A percentile compares a stretch with the other conserved stretches of the same genome.
These are phyloP conservation scores for Sclerotinia spermophila DNA, from an alignment of 2,329 filamentous ascomycete species.

Conservation along the genomic window DNA sequence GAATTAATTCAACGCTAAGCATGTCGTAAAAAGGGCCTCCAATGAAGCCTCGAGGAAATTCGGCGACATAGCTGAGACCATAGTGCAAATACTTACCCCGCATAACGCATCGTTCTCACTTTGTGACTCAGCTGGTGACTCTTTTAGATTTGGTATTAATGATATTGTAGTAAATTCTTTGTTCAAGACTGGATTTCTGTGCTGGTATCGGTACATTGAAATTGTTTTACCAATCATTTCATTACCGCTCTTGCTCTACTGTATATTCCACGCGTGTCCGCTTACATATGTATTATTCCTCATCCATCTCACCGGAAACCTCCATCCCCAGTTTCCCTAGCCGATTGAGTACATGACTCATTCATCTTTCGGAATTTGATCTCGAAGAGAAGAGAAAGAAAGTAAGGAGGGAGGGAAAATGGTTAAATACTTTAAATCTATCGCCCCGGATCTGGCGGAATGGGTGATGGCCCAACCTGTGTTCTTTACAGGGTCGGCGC, in stretches of 20 bases:
- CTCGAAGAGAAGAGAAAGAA: neutral
- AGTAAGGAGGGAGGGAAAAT: neutral
- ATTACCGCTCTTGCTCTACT: neutral
- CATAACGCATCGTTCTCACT: neutral
- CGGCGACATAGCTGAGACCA: neutral
- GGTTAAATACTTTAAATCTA: conserved; percentile 43
- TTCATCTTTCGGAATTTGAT: neutral
- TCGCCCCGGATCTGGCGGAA: conserved; percentile 52
- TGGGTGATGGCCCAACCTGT: conserved; percentile 67
- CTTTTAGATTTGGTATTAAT: neutral
- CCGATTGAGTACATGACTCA: too few species aligned
- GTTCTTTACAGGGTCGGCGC: conserved; percentile 73
- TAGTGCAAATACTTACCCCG: neutral
- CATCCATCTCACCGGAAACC: neutral
- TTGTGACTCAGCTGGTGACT: neutral
- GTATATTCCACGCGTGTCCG: neutral
- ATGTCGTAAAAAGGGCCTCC: neutral
- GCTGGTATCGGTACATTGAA: neutral
- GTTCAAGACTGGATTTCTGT: neutral
- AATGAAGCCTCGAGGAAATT: neutral
- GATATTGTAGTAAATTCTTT: neutral
- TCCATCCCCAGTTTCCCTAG: neutral
- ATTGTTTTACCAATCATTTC: neutral
- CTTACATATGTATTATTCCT: neutral
- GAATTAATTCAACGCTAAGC: neutral